These are phyloP conservation scores for Penicillium freii DNA, from an alignment of 2,329 filamentous ascomycete genomes.

Conservation along the genomic window DNA sequence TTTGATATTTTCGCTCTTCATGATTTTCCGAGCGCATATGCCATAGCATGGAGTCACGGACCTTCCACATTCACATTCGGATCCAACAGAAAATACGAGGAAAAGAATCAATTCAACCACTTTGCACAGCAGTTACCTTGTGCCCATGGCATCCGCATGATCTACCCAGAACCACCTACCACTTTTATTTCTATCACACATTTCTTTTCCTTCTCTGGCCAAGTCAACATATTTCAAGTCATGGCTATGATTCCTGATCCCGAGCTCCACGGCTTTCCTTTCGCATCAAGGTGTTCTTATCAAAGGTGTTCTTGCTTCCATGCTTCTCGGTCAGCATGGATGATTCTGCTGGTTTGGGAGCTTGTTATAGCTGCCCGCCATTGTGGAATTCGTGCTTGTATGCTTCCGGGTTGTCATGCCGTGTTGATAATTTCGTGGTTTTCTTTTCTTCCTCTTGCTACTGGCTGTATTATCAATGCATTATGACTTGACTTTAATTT, in stretches of 20 bases:
- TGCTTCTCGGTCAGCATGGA: background rate
- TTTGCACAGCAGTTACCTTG: background rate
- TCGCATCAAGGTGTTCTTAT: slow-evolving; percentile 4
- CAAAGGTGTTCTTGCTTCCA: slow-evolving; percentile 1
- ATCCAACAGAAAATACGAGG: slow-evolving; percentile 1
- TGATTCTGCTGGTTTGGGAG: background rate
- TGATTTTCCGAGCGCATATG: background rate
- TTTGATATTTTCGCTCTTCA: background rate
- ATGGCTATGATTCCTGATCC: background rate
- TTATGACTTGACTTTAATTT: slow-evolving; percentile 9
- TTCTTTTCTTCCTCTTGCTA: slow-evolving; percentile 5
- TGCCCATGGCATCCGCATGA: slow-evolving; percentile 1
- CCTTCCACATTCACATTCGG: background rate
- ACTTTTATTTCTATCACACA: background rate
- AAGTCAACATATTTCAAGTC: background rate
- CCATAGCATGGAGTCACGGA: background rate
- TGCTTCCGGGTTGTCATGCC: background rate
- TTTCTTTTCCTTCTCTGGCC: background rate
- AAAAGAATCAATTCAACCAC: slow-evolving; percentile 1
- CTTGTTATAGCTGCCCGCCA: background rate
- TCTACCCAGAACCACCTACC: background rate
- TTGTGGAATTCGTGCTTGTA: background rate
- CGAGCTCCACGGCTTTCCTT: background rate
- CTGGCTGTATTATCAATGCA: slow-evolving; percentile 12
- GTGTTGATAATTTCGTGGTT: slow-evolving; percentile 1